phyloP scores from a whole-genome alignment of 306 rosid species.

The Chamaecrista fasciculata region DNA sequence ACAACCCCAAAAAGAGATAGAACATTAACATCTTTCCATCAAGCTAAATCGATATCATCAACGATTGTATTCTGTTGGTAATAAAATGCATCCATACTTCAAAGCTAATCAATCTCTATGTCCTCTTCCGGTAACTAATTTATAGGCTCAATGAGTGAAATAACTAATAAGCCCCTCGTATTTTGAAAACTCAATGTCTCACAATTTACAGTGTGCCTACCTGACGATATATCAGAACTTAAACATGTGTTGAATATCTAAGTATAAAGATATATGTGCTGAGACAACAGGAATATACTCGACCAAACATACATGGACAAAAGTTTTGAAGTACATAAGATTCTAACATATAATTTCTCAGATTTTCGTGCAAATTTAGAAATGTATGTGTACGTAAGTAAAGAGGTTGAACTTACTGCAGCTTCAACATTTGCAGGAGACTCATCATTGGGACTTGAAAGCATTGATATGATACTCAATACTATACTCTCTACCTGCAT shows the following conservation, averaged over 20 bases:
- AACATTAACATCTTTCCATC: too few relatives aligned
- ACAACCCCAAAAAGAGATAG: too few relatives aligned
- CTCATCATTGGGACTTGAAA: conserved; percentile 94
- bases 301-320: not conserved
- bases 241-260: conserved; percentile 8
- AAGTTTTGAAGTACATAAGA: conserved; percentile 1
- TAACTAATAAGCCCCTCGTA: too few relatives aligned
- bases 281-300: not conserved
- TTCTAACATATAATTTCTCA: not conserved
- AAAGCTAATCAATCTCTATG: conserved; percentile 1
- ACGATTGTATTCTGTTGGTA: not conserved
- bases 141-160: not conserved
- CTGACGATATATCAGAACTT: conserved; percentile 3
- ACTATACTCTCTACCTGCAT: conserved; percentile 99
- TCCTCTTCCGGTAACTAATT: not conserved
- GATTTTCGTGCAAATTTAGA: not conserved
- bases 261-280: not conserved
- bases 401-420: conserved; percentile 64
- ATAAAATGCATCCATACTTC: conserved; percentile 1
- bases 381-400: not conserved
- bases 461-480: conserved; percentile 97
- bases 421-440: conserved; percentile 99
- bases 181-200: not conserved
- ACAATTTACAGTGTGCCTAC: not conserved
- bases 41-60: not conserved